Base-by-base conservation (phyloP, 2,329 filamentous ascomycete genomes). In the Bipolaris oryzae region DNA sequence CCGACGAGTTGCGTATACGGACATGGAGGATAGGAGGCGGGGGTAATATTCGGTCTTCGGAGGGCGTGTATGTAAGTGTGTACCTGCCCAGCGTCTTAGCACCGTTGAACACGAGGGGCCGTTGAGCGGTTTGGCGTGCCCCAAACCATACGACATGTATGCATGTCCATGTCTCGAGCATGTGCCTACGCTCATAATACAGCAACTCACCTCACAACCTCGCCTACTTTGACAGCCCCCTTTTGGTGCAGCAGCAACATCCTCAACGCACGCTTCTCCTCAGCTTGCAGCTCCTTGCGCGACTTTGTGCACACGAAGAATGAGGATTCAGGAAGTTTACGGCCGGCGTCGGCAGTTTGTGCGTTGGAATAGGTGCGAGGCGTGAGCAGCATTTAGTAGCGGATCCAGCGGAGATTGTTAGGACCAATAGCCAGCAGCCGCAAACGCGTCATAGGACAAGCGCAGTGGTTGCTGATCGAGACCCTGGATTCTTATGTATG, bases 221-320 rank as follows among this genome's bases (percentile, higher is more conserved):
- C 93, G 74, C 95, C 95, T 63, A 98, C 90, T 78, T 94, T 96
- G 75, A 98, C 89, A 79, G 85, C 91, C 72, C 95, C 95, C 63
- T 89, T 84, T 79, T 98, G 95, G 78, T 97, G 91, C 59, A 96
- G 81, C 74, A 98, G 87, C 63, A 98, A 83, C 95, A 98, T 98
- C 50, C 62, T 75, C 49, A 67, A 60, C 44, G 73, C 73, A 55
- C 69, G 72, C 56, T 62, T 61, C 62, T 73, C 58, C 53, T 73
- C 73, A 37, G 61, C 63, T 45, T 66, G 68, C 58, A 64, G 66
- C 55, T 77, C 73, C 58, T 67, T 70, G 55, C 71, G 70, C 60
- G 75, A 72, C 38, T 62, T 62, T 9, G 68, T 67, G 11, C 70
- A 66, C 51, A 73, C 59, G 51, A 77, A 72, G 52, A 73, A 77